Base-by-base conservation (phyloP, 2,329 filamentous ascomycete species). In the Fusarium mexicanum region DNA sequence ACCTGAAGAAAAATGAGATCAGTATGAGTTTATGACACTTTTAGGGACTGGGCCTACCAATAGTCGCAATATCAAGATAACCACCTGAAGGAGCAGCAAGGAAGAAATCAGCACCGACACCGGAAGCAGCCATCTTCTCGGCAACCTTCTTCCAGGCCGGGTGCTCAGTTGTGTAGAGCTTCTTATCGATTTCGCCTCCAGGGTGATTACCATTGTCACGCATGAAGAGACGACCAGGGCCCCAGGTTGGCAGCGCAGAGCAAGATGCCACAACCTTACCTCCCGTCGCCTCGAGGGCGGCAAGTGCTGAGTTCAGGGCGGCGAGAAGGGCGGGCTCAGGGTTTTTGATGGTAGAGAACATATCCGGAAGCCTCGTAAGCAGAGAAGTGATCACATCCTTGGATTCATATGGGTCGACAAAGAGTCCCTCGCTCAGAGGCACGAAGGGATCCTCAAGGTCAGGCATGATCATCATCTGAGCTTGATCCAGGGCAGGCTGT, bases 401-500 rank as follows among this genome's bases (percentile, higher is more conserved):
- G 51, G 94, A 96, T 81, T 98, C 94, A 77, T 95, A 92, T 4
- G 96, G 95, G 81, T 99, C 96, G 22, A 98, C 96, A 81, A 98
- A 98, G 16, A 99, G 87, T 22, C 96, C 95, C 66, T 97, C 93
- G 72, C 93, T 94, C 24, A 99, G 87, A 6, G 96, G 95, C 22
- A 98, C 91, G 81, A 99, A 99, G 0, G 96, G 96, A 76, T 99
- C 96, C 78, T 98, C 95, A 55, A 99, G 89, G 80, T 99, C 96
- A 8, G 96, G 94, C 94, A 99, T 98, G 58, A 99, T 95, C 87
- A 99, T 91, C 94, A 99, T 98, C 80, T 99, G 96, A 16, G 96
- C 94, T 83, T 95, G 91, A 63, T 96, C 92, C 47, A 98, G 86
- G 46, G 88, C 88, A 43, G 94, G 84, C 91, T 94, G 67, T 57